Conservation (phyloP, 2,329 filamentous ascomycete species). For the Helicocarpus griseus region DNA sequence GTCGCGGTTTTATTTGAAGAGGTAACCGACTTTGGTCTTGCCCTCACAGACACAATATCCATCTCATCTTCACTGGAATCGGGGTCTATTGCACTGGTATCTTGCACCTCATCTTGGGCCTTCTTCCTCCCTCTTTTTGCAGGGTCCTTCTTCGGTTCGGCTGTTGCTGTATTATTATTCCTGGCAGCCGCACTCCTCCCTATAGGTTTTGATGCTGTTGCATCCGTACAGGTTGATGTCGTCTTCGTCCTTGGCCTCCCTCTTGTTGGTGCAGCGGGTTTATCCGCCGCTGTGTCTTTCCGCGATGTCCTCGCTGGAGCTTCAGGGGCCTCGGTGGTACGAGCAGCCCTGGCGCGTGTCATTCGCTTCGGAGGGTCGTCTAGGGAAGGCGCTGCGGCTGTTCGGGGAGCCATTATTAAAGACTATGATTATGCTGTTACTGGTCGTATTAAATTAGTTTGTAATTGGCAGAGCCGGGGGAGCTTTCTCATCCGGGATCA, state of each 20-base stretch:
- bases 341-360: constrained; percentile 12
- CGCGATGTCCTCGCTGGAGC: not conserved
- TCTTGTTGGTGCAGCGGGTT: constrained; percentile 2
- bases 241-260: constrained; percentile 11
- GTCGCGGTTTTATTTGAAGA: not conserved
- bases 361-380: constrained; percentile 11
- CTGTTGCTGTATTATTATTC: not conserved
- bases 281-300: not conserved
- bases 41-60: constrained; percentile 11
- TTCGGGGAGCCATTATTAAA: constrained; percentile 9
- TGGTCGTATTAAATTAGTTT: not conserved
- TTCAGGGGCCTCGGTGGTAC: not conserved
- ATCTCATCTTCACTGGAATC: constrained; percentile 14
- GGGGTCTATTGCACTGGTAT: not conserved
- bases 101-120: not conserved
- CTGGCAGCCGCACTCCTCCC: not conserved
- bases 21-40: not conserved
- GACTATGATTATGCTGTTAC: not conserved
- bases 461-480: not conserved
- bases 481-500: not conserved
- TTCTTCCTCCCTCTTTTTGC: constrained; percentile 6
- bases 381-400: constrained; percentile 3
- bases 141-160: not conserved
- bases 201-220: not conserved
- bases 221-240: not conserved